Evolutionary conservation across 192 early-diverging fungal species (phyloP).

Genomic region (Kickxella alabastrina): DNA sequence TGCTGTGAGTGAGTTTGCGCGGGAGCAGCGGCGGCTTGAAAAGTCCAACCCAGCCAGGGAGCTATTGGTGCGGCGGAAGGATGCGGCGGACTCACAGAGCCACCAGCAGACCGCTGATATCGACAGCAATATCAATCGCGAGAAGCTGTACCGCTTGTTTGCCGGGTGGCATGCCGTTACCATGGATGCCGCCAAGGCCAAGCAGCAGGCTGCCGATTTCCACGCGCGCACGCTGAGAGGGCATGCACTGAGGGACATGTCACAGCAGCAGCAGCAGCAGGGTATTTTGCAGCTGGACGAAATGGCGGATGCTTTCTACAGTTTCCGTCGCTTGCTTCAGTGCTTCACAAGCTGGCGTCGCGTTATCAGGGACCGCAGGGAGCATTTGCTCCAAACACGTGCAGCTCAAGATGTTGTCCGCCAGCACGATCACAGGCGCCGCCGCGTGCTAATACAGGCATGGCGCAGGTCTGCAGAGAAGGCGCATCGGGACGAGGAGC

Average conservation of each 20-base stretch:
- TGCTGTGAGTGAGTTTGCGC: too few relatives aligned
- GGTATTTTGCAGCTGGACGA: too few relatives aligned
- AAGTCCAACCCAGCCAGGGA: not conserved
- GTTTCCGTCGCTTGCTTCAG: not conserved
- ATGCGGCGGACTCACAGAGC: not conserved
- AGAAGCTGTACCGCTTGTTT: not conserved
- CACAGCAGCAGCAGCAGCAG: too few relatives aligned
- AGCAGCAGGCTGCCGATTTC: not conserved
- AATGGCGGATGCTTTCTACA: conserved; percentile 15
- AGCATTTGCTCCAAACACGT: conserved; percentile 16
- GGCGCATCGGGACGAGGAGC: not conserved
- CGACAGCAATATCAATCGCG: not conserved
- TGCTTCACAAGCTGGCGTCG: conserved; percentile 3
- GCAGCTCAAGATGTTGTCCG: conserved; percentile 31
- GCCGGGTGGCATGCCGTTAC: not conserved
- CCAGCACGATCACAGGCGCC: conserved; percentile 16
- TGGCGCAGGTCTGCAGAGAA: conserved; percentile 31
- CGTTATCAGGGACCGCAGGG: conserved; percentile 5
- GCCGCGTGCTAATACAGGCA: conserved; percentile 21
- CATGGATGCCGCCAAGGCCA: not conserved
- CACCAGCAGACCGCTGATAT: not conserved
- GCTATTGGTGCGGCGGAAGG: not conserved
- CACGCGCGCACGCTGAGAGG: too few relatives aligned
- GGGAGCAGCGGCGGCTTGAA: not conserved
- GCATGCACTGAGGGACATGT: too few relatives aligned